These are phyloP conservation scores for Exserohilum rostratum DNA, from an alignment of 2,329 filamentous ascomycete genomes.

Conservation along the genomic window DNA sequence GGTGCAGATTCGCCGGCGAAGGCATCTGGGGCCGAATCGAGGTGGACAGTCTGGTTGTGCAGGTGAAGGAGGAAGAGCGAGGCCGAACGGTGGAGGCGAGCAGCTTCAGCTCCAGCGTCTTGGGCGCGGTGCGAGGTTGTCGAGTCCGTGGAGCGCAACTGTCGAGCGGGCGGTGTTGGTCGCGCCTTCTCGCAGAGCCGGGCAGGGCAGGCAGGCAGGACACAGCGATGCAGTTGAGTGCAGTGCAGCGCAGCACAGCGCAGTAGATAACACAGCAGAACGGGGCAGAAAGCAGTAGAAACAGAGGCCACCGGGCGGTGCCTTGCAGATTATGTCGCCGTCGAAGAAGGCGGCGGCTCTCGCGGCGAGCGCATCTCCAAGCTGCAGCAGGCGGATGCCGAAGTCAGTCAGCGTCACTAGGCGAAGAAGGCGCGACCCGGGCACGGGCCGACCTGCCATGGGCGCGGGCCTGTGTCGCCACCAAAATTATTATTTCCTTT, in stretches of 20 bases:
- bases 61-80: slow-evolving; percentile 17
- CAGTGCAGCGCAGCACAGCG: background rate
- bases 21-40: slow-evolving; percentile 14
- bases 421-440: slow-evolving; percentile 24
- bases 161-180: slow-evolving; percentile 19
- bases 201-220: background rate
- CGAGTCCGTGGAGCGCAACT: slow-evolving; percentile 10
- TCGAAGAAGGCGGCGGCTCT: slow-evolving; percentile 31
- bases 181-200: slow-evolving; percentile 25
- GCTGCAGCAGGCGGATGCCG: slow-evolving; percentile 14
- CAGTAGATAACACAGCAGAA: background rate
- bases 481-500: slow-evolving; percentile 27
- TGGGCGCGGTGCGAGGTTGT: slow-evolving; percentile 8
- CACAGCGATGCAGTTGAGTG: background rate
- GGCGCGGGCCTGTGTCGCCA: slow-evolving; percentile 24
- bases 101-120: background rate
- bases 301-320: slow-evolving; percentile 1
- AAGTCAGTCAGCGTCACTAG: slow-evolving; percentile 40
- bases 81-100: slow-evolving; percentile 4
- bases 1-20: slow-evolving; percentile 15
- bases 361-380: slow-evolving; percentile 29
- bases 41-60: background rate
- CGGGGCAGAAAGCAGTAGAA: background rate
- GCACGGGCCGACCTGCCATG: slow-evolving; percentile 21
- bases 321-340: slow-evolving; percentile 13